Conservation (phyloP, 208 protist genomes). For the Trypanosoma rangeli region DNA sequence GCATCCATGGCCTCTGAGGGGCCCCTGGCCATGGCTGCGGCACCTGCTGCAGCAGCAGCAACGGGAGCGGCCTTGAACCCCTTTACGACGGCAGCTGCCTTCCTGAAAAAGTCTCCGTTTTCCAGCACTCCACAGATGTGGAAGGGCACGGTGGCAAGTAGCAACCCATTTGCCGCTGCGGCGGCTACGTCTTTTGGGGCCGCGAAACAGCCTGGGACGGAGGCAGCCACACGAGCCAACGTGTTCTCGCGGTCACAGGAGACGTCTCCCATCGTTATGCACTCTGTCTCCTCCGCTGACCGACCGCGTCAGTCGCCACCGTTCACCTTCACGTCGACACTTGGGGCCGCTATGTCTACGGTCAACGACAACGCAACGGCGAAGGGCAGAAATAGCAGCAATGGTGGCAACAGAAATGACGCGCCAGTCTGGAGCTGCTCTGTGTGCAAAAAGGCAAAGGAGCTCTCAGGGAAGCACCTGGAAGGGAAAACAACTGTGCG, state of each 20-base stretch:
- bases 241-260: not conserved
- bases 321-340: conserved; percentile 38
- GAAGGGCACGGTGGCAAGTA: not conserved
- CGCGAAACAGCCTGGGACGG: not conserved
- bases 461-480: conserved; percentile 31
- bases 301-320: conserved; percentile 36
- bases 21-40: not conserved
- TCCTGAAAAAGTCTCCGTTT: not conserved
- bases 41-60: not conserved
- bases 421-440: conserved; percentile 38
- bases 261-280: conserved; percentile 20
- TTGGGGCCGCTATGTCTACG: not conserved
- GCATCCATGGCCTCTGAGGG: not conserved
- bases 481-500: conserved; percentile 46
- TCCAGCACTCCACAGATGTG: not conserved
- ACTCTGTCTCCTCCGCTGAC: not conserved
- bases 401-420: not conserved
- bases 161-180: not conserved
- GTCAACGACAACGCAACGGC: not conserved
- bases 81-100: not conserved
- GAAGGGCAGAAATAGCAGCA: not conserved
- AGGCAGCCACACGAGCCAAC: not conserved
- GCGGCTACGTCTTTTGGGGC: not conserved
- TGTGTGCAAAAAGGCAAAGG: conserved; percentile 42
- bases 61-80: not conserved